Percentiles rank a stretch among this genome's conserved stretches.
These are phyloP conservation scores for Petunia axillaris DNA, from an alignment of 257 asterid species.

Conservation along the genomic window DNA sequence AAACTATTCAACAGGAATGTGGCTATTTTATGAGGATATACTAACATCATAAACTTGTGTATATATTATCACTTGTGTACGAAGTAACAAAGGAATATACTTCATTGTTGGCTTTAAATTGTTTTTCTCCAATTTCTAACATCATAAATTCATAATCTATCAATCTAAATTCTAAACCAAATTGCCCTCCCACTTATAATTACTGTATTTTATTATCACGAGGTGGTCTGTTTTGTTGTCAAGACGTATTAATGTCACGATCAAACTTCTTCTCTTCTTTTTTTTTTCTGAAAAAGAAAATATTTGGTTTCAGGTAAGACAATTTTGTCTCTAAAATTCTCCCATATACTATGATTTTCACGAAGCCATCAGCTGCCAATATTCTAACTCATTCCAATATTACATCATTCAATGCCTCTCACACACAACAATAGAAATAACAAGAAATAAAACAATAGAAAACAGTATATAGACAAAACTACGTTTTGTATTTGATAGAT, in stretches of 20 bases:
- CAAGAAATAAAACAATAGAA: background rate
- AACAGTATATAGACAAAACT: slow-evolving; percentile 14
- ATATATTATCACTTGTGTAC: no score
- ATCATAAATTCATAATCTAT: no score
- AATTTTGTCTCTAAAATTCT: background rate
- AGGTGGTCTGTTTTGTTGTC: slow-evolving; percentile 6
- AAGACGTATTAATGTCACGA: background rate
- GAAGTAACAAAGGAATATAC: no score
- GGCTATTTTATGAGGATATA: no score
- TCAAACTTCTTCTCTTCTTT: background rate
- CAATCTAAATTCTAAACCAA: background rate
- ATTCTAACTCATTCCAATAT: background rate
- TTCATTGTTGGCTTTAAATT: no score
- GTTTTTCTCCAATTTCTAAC: no score
- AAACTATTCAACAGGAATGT: no score
- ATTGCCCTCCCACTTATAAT: background rate
- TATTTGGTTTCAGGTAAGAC: background rate
- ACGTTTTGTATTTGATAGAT: background rate
- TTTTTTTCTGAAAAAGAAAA: background rate
- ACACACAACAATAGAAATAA: background rate
- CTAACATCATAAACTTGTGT: no score
- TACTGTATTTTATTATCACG: background rate
- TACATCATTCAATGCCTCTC: background rate
- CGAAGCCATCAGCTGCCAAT: background rate
- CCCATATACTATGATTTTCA: background rate